A percentile compares a stretch with the other conserved stretches of the same genome.
Conservation (phyloP, 2,329 filamentous ascomycete genomes). For the Phialophora chinensis region DNA sequence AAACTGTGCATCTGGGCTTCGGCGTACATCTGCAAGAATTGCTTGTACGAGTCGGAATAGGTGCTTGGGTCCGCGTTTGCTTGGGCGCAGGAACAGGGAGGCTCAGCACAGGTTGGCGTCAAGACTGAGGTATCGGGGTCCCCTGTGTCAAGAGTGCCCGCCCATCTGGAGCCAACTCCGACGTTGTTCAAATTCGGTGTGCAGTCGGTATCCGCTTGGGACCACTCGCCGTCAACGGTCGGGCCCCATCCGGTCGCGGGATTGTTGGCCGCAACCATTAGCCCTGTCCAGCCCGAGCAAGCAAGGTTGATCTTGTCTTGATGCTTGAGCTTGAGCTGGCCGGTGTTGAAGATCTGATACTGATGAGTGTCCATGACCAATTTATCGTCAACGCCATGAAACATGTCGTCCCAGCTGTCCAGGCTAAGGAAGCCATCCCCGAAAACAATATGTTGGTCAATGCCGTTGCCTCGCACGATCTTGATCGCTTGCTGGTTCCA, state of each 20-base stretch:
- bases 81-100: conserved; percentile 71
- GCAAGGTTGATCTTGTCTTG: conserved; percentile 84
- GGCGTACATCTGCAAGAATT: conserved; percentile 86
- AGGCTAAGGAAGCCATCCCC: conserved; percentile 95
- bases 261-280: conserved; percentile 75
- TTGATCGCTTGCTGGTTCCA: conserved; percentile 80
- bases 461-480: conserved; percentile 76
- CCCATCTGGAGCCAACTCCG: conserved; percentile 85
- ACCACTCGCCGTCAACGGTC: conserved; percentile 96
- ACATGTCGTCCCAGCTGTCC: conserved; percentile 83
- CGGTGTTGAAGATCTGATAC: conserved; percentile 96
- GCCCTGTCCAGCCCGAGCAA: conserved; percentile 83
- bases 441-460: conserved; percentile 76
- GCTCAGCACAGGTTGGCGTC: conserved; percentile 74
- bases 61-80: conserved; percentile 75
- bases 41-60: conserved; percentile 78
- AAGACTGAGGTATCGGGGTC: conserved; percentile 67
- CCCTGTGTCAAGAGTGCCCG: conserved; percentile 76
- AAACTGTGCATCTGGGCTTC: conserved; percentile 96
- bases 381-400: conserved; percentile 69
- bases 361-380: conserved; percentile 96
- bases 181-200: conserved; percentile 87
- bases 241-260: conserved; percentile 73
- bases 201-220: conserved; percentile 96
- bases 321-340: conserved; percentile 82